Evolutionary conservation across 2,329 filamentous ascomycete genomes (phyloP), one percentile per base, ranked within the genome.

Genomic region (Epichloe scottii): DNA sequence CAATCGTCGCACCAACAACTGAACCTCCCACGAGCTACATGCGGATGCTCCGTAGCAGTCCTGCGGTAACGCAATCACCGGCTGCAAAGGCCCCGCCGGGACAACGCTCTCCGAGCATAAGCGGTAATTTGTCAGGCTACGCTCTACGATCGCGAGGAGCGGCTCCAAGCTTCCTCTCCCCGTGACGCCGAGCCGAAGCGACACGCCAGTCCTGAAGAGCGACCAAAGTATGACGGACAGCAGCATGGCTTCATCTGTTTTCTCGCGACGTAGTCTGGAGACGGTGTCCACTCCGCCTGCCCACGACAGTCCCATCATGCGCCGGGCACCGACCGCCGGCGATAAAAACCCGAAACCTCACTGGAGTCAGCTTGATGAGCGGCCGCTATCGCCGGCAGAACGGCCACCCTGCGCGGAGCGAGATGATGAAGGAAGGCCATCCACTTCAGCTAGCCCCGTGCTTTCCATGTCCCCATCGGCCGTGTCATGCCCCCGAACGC

Each of bases 241-340:
- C 57, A 72, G 69, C 60, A 67, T 71, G 64, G 55, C 65, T 0
- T 71, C 68, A 8, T 73, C 70, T 2, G 57, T 68, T 5, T 70
- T 72, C 30, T 71, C 68, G 33, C 63, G 62, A 1, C 57, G 62
- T 21, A 69, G 68, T 47, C 47, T 67, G 50, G 59, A 68, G 38
- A 64, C 64, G 2, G 61, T 56, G 7, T 59, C 66, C 0, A 70
- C 67, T 26, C 44, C 49, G 10, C 62, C 65, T 0, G 49, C 58
- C 1, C 58, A 63, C 7, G 54, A 57, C 12, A 69, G 64, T 45
- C 66, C 66, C 1, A 58, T 57, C 3, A 42, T 64, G 5, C 58
- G 59, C 11, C 55, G 51, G 35, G 53, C 51, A 6, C 33, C 45
- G 4, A 39, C 51, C 43, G 47, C 50, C 5, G 39, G 52, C 15